Conservation (phyloP, 495 filamentous ascomycete genomes). For the Cercophora scortea region DNA sequence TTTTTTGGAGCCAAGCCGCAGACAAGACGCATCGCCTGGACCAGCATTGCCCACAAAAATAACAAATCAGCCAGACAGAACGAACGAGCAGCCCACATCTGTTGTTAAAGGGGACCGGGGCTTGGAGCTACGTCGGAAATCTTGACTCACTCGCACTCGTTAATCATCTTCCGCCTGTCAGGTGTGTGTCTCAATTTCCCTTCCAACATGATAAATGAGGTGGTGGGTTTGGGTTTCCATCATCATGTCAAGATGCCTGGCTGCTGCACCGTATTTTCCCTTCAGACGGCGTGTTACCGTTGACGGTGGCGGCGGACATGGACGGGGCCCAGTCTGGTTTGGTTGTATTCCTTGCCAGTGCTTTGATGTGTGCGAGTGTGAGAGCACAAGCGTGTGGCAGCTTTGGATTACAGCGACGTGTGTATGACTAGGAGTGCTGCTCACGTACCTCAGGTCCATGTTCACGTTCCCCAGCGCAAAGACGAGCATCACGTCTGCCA, state of each 20-base stretch:
- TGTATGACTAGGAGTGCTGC: conserved; percentile 1
- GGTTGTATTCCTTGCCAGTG: too few species aligned
- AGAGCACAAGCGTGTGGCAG: neutral
- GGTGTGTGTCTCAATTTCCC: conserved; percentile 5
- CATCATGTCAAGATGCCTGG: neutral
- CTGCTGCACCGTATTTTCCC: neutral
- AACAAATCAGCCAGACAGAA: too few species aligned
- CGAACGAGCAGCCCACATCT: too few species aligned
- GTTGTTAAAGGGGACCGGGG: neutral
- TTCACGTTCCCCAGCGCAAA: conserved; percentile 3
- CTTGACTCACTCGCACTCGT: neutral
- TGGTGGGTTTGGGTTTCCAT: neutral
- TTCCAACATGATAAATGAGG: neutral
- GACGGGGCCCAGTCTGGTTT: too few species aligned
- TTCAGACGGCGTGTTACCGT: too few species aligned
- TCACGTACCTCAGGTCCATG: conserved; percentile 6
- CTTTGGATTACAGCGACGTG: neutral
- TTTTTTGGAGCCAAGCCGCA: too few species aligned
- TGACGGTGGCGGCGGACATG: too few species aligned
- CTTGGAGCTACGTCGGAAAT: neutral
- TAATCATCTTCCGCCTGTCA: conserved; percentile 4
- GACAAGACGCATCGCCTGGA: too few species aligned
- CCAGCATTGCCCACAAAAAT: too few species aligned
- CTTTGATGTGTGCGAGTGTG: neutral
- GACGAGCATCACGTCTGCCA: neutral